phyloP scores from a whole-genome alignment of 2,329 filamentous ascomycete genomes.

The Talaromyces sp. region DNA sequence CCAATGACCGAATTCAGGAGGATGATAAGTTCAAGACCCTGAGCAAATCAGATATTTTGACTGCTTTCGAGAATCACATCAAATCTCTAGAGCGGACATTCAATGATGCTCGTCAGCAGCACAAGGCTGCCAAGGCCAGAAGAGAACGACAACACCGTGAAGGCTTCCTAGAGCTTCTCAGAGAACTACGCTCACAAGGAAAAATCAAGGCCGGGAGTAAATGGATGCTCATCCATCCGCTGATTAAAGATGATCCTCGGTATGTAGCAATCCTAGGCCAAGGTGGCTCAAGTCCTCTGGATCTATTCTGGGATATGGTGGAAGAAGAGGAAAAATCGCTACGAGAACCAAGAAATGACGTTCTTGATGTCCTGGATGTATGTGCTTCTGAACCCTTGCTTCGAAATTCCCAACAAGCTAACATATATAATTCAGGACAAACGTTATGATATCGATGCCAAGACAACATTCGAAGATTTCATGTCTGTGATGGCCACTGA shows the following conservation, averaged over 20 bases:
- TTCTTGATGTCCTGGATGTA: conserved; percentile 84
- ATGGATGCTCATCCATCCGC: conserved; percentile 75
- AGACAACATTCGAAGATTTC: conserved; percentile 88
- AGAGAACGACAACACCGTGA: conserved; percentile 85
- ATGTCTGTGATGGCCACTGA: conserved; percentile 76
- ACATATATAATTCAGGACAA: conserved; percentile 62
- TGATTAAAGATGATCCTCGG: conserved; percentile 74
- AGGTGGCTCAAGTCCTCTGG: conserved; percentile 75
- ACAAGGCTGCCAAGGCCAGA: conserved; percentile 75
- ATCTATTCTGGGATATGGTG: conserved; percentile 92
- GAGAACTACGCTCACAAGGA: conserved; percentile 67
- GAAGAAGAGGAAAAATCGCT: conserved; percentile 91
- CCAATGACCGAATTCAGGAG: conserved; percentile 69
- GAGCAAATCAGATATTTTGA: conserved; percentile 84
- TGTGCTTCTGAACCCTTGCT: conserved; percentile 29
- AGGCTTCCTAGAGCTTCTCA: conserved; percentile 68
- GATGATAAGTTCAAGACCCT: conserved; percentile 83
- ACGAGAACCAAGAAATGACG: conserved; percentile 73
- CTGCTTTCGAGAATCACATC: conserved; percentile 91
- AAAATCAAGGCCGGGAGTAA: conserved; percentile 87
- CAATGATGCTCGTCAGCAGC: conserved; percentile 84
- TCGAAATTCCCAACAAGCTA: conserved; percentile 24
- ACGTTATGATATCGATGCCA: conserved; percentile 82
- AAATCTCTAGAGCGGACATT: conserved; percentile 85
- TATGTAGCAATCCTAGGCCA: conserved; percentile 82